Evolutionary conservation across 106 monocot genomes (phyloP).

Genomic region (Acorus calamus): DNA sequence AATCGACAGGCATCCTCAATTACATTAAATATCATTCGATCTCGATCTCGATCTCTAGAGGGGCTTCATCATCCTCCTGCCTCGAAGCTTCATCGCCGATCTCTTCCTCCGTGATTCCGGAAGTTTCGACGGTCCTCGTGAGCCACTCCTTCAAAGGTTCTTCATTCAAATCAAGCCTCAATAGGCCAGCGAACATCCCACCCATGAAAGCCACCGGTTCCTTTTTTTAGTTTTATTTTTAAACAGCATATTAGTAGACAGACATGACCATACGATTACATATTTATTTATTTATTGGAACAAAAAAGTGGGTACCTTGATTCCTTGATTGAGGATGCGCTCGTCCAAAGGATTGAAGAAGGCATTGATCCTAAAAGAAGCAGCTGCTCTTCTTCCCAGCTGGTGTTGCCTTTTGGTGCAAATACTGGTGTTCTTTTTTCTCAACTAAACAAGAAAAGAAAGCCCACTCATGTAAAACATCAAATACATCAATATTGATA

Average conservation of each 20-base stretch:
- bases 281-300: too few relatives aligned
- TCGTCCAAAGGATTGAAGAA: constrained; percentile 67
- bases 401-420: too few relatives aligned
- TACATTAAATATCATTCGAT: constrained; percentile 45
- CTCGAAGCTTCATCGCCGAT: constrained; percentile 11
- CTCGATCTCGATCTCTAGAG: constrained; percentile 74
- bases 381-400: too few relatives aligned
- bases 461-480: too few relatives aligned
- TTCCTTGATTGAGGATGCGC: constrained; percentile 63
- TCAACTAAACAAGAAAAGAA: too few relatives aligned
- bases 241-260: too few relatives aligned
- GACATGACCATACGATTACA: too few relatives aligned
- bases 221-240: too few relatives aligned
- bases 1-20: background rate
- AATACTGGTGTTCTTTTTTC: too few relatives aligned
- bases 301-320: constrained; percentile 38
- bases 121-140: constrained; percentile 48
- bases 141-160: constrained; percentile 91
- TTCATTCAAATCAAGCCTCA: constrained; percentile 89
- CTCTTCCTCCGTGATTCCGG: constrained; percentile 43
- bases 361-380: constrained; percentile 10
- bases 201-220: constrained; percentile 89
- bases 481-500: too few relatives aligned
- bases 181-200: constrained; percentile 76
- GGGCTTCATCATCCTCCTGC: constrained; percentile 31